Base-by-base conservation (phyloP, 352 stramenopile genomes). In the Aphanomyces astaci region DNA sequence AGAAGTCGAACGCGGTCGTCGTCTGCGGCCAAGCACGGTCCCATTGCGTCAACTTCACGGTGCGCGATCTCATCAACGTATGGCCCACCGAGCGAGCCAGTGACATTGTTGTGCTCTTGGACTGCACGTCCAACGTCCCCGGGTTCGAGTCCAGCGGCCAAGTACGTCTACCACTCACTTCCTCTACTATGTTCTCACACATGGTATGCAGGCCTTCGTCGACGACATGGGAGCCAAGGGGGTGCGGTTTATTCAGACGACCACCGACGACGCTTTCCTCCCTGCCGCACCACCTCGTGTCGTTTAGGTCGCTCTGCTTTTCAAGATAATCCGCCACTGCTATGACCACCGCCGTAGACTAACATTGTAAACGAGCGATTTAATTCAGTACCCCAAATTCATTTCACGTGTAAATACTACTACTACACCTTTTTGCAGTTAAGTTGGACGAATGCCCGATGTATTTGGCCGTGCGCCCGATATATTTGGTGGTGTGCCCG, bases 1-100 rank as follows among this genome's bases (percentile, higher is more conserved):
- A 86, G 75, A 77, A 79, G n/a, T 82, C 85, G 2, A 82, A 90
- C 74, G 82, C 84, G 57, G 82, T 99, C 1, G 68, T 97, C 15
- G 78, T 98, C 36, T 97, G 90, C 62, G 96, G 96, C 27, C 92
- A 99, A 75, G 95, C 96, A 5, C 78, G 96, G 67, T 98, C 90
- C 43, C 96, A 99, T 75, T 99, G 96, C 77, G 95, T 99, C 31
- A 98, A 98, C 75, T 98, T 97, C 78, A 98, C 95, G 0, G 75
- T 97, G 9, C 80, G 94, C 19, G 94, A 98, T 70, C 82, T 98
- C 43, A 78, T 96, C 0, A 74, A 83, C 24, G 71, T 85, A 27
- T 98, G 89, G 90, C 82, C 89, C 0, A 75, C 74, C 28, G 76
- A 90, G 9, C 76, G 91, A n/a, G 62, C 77, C 13, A 48, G 71